Base-by-base conservation (phyloP, 2,329 filamentous ascomycete genomes). In the Xylariomycetidae sp. region DNA sequence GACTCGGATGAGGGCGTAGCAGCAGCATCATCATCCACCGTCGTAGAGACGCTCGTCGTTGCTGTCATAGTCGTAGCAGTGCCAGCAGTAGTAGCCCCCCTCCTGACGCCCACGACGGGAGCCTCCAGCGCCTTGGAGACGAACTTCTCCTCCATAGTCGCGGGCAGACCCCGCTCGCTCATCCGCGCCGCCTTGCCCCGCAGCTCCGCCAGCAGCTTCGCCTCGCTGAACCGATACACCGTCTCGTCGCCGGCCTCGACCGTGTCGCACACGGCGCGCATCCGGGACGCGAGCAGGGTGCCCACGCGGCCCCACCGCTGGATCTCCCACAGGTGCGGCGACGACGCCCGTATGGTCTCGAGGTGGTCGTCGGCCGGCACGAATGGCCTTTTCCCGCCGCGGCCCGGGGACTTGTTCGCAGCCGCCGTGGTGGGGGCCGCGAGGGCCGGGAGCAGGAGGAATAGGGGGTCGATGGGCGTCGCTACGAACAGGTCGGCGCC, bases 61-160 rank as follows among this genome's bases (percentile, higher is more conserved):
- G 41, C 29, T 25, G 30, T 37, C 23, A 36, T 30, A 3, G 27
- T 27, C 4, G 40, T 38, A 25, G 45, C 44, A 31, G 76, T 67
- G 36, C 80, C 4, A n/a, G n/a, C n/a, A n/a, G n/a, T n/a, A n/a
- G n/a, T n/a, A n/a, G 16, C 16, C 9, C 10, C 72, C 28, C 77
- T 70, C 50, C 72, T 81, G 25, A 88, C 69, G 19, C 77, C 77
- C 47, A 86, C 65, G 27, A 94, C 67, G 0, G 92, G 90, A 4
- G 80, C 74, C 47, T 92, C 85, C 5, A 98, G 67, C 3, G 75
- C 74, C 50, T 82, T 82, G 32, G 71, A 75, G 7, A 98, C 78
- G 48, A 95, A 94, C 26, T 77, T 82, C 29, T 92, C 85, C 54
- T 96, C 90, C 70, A 98, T 74, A 48, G 83, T 94, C 6, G 67